Evolutionary conservation across 441 rosid species (phyloP).

Genomic region (Erysimum pusillum): DNA sequence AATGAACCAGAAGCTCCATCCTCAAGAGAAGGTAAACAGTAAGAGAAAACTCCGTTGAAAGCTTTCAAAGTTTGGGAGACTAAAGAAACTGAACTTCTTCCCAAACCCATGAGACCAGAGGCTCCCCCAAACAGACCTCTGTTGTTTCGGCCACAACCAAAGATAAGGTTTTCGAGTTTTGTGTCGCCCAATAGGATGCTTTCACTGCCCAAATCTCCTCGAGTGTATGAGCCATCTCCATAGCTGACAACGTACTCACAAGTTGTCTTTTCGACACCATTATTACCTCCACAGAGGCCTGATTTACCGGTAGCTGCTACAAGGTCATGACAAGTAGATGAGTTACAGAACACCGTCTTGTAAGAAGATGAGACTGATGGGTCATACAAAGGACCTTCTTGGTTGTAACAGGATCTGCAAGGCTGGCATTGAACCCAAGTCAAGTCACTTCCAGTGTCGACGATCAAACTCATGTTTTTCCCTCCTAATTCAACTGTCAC

Average conservation of each 20-base stretch:
- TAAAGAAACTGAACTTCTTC: slow-evolving; percentile 77
- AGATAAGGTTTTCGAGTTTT: slow-evolving; percentile 57
- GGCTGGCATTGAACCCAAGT: slow-evolving; percentile 98
- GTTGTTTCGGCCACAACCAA: slow-evolving; percentile 88
- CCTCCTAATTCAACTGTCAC: slow-evolving; percentile 73
- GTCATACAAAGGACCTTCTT: slow-evolving; percentile 75
- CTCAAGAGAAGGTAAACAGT: slow-evolving; percentile 79
- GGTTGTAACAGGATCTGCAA: slow-evolving; percentile 75
- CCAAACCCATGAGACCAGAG: slow-evolving; percentile 91
- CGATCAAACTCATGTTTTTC: slow-evolving; percentile 68
- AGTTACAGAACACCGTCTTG: slow-evolving; percentile 62
- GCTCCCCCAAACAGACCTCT: slow-evolving; percentile 85
- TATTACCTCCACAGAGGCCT: slow-evolving; percentile 58
- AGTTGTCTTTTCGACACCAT: slow-evolving; percentile 38
- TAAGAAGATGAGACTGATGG: slow-evolving; percentile 75
- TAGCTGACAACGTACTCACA: slow-evolving; percentile 81
- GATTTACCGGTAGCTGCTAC: slow-evolving; percentile 59
- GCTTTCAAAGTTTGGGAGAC: slow-evolving; percentile 64
- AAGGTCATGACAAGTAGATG: slow-evolving; percentile 74
- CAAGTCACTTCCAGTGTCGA: slow-evolving; percentile 94
- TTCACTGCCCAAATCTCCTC: slow-evolving; percentile 77
- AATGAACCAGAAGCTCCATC: slow-evolving; percentile 80
- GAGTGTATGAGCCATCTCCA: slow-evolving; percentile 91
- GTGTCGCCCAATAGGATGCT: slow-evolving; percentile 58
- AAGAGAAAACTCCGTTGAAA: slow-evolving; percentile 85